Conservation (phyloP, 2,329 filamentous ascomycete species). For the Graphilbum sp. region DNA sequence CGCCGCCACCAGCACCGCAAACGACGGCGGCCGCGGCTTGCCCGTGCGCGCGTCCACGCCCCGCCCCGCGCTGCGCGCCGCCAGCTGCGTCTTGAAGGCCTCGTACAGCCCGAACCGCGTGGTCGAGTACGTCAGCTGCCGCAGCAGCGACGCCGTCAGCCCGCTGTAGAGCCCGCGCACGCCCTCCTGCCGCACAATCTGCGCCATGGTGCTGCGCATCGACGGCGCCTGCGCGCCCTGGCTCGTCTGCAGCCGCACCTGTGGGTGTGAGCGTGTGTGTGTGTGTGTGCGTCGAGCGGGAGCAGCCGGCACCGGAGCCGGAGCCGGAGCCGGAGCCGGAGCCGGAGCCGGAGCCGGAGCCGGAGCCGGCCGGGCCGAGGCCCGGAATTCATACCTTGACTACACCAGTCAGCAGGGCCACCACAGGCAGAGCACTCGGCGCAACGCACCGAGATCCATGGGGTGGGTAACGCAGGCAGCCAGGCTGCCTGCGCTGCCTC, state of each 20-base stretch:
- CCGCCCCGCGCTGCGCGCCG: constrained; percentile 15
- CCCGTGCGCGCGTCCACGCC: constrained; percentile 11
- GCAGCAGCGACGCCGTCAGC: constrained; percentile 80
- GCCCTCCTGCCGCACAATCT: constrained; percentile 64
- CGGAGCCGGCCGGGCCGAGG: no score
- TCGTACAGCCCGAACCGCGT: constrained; percentile 96
- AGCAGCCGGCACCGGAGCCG: not conserved
- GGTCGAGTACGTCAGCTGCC: constrained; percentile 91
- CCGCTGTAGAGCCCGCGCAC: constrained; percentile 74
- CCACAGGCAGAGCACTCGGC: not conserved
- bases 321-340: not conserved
- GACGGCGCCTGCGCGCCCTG: constrained; percentile 56
- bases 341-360: not conserved
- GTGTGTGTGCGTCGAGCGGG: no score
- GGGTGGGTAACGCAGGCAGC: constrained; percentile 88
- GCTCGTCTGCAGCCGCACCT: constrained; percentile 83
- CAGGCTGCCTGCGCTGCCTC: constrained; percentile 83
- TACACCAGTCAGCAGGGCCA: not conserved
- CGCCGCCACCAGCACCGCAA: constrained; percentile 66
- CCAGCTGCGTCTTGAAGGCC: constrained; percentile 62
- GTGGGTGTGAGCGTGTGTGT: no score
- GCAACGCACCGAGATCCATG: constrained; percentile 66
- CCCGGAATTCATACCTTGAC: constrained; percentile 7
- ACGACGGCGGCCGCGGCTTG: constrained; percentile 44
- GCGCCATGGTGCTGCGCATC: constrained; percentile 73